Evolutionary conservation across 768 basidiomycete species (phyloP).

Genomic region (Dictyophora rubrovolvata): DNA sequence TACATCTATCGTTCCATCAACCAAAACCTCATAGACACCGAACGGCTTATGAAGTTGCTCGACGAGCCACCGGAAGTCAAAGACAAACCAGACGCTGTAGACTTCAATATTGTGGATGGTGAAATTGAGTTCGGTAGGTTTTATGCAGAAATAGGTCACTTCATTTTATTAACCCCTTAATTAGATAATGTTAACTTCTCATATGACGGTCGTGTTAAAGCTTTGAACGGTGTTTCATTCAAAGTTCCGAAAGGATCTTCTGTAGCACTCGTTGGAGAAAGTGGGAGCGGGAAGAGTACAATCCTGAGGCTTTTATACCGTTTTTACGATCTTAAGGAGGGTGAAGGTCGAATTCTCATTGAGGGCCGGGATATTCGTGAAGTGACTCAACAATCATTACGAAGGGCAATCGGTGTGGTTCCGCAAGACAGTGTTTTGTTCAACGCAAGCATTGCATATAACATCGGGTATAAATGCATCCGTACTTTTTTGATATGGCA

Average conservation of each 20-base stretch:
- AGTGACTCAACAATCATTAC: slow-evolving; percentile 70
- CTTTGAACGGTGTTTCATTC: slow-evolving; percentile 74
- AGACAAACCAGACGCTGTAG: slow-evolving; percentile 65
- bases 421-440: slow-evolving; percentile 77
- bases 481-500: background rate
- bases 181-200: slow-evolving; percentile 80
- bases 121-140: slow-evolving; percentile 79
- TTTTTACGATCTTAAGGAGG: slow-evolving; percentile 81
- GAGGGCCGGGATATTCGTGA: slow-evolving; percentile 85
- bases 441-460: slow-evolving; percentile 61
- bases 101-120: slow-evolving; percentile 61
- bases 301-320: slow-evolving; percentile 82
- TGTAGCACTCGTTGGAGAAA: slow-evolving; percentile 83
- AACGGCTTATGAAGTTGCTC: slow-evolving; percentile 72
- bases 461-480: slow-evolving; percentile 46
- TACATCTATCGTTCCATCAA: slow-evolving; percentile 71
- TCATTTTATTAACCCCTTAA: background rate
- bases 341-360: slow-evolving; percentile 69
- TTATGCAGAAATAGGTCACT: background rate
- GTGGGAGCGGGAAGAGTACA: slow-evolving; percentile 75
- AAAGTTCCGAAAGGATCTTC: slow-evolving; percentile 78
- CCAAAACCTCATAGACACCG: slow-evolving; percentile 71
- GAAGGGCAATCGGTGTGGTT: slow-evolving; percentile 80
- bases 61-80: slow-evolving; percentile 77
- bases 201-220: slow-evolving; percentile 63